Evolutionary conservation across 495 filamentous ascomycete genomes (phyloP), one percentile per base, ranked within the genome.

Genomic region (Staphylotrichum tortipilum): DNA sequence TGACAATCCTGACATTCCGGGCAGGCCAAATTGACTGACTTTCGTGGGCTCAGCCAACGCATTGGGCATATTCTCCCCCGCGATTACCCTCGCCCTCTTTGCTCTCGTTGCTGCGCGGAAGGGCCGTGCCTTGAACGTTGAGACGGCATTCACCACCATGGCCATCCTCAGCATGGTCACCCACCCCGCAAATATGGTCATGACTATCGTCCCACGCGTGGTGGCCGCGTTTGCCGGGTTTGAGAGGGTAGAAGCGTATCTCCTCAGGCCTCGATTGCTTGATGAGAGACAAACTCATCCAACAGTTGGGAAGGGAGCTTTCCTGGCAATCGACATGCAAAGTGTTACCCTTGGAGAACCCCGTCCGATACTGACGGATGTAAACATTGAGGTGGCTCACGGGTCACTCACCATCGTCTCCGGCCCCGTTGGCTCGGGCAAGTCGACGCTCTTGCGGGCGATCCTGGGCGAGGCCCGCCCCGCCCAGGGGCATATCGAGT

Each of bases 351-450:
- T 41, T 14, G 49, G 34, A 19, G 46, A 49, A 47, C 9, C 21
- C 18, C 43, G 43, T 26, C 23, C 49, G n/a, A 41, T 54, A 5
- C 52, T 64, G 0, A 23, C 38, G 5, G 35, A 31, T 17, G 21
- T 64, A 8, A 45, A 45, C 45, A 19, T 65, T 0, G 52, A 40
- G 8, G 33, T 59, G 0, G 15, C 9, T 4, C 44, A 34, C 14
- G 57, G 53, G 7, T 44, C 41, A 9, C 23, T 57, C 22, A 40
- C 51, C 10, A 40, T 48, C 4, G 45, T 55, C 19, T 55, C 49
- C 3, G 63, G 79, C 19, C 69, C 80, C 1, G 73, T 78, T 24
- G 79, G 77, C 0, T 73, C 68, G 44, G 77, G 81, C 11, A 80
- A 84, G 48, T 74, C 77, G 9, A 71, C 72, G 6, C 53, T 83